Conservation (phyloP, 768 basidiomycete genomes). For the Podaxis mareebaensis region DNA sequence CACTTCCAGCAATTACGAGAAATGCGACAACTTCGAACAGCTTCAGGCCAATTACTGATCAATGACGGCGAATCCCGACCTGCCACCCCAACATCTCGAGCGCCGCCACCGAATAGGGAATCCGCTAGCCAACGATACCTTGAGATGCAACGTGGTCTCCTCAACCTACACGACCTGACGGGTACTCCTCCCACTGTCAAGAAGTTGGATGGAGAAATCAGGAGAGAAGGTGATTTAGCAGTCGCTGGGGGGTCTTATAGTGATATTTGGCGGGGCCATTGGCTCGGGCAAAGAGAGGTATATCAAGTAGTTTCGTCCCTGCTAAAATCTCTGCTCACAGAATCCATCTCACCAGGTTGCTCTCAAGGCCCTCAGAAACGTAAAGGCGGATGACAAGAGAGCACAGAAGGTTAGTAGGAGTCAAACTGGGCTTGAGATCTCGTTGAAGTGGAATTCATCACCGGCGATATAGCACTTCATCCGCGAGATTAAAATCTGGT, state of each 20-base stretch:
- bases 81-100: not conserved
- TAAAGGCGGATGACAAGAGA: not conserved
- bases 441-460: not conserved
- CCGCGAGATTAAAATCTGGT: slow-evolving; percentile 4
- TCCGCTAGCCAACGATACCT: not conserved
- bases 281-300: slow-evolving; percentile 55
- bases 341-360: slow-evolving; percentile 1
- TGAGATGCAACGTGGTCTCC: not conserved
- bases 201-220: slow-evolving; percentile 51
- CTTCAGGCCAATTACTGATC: not conserved
- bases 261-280: slow-evolving; percentile 55
- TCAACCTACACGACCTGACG: slow-evolving; percentile 19
- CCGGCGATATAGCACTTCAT: not conserved
- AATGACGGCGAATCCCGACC: not conserved
- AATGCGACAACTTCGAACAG: not conserved
- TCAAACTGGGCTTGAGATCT: not conserved
- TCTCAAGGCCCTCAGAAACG: not conserved
- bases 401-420: not conserved
- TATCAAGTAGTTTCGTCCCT: not conserved
- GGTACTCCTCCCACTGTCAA: slow-evolving; percentile 55
- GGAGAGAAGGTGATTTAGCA: slow-evolving; percentile 35
- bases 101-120: not conserved
- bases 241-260: slow-evolving; percentile 55
- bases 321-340: not conserved
- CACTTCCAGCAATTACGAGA: not conserved